Percentiles rank a stretch among this genome's conserved stretches.
Evolutionary conservation across 768 basidiomycete genomes (phyloP).

Genomic region (Cubamyces lactineus): DNA sequence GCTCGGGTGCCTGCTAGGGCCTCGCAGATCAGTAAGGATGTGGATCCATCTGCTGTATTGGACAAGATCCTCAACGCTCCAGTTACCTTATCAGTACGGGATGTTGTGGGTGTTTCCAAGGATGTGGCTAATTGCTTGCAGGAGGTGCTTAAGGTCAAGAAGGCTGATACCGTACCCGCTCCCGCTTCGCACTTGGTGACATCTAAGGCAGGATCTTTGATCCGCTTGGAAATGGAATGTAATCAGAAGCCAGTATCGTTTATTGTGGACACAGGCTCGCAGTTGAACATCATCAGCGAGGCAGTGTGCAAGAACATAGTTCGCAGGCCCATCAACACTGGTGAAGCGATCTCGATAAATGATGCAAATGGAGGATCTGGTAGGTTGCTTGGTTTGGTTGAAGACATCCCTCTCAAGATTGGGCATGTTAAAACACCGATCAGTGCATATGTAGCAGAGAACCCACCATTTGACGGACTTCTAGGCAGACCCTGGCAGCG

Average conservation of each 20-base stretch:
- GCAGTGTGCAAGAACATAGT: constrained; percentile 1
- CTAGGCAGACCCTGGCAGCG: constrained; percentile 34
- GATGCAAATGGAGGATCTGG: constrained; percentile 19
- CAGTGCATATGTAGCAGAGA: constrained; percentile 13
- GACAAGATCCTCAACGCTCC: constrained; percentile 3
- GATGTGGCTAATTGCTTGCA: constrained; percentile 7
- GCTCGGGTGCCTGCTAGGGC: background rate
- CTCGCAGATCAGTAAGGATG: background rate
- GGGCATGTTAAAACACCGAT: constrained; percentile 10
- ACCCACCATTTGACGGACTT: constrained; percentile 26
- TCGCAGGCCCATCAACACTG: constrained; percentile 1
- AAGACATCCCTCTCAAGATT: constrained; percentile 14
- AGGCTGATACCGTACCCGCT: background rate
- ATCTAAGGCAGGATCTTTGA: background rate
- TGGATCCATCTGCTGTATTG: background rate
- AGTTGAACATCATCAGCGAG: constrained; percentile 12
- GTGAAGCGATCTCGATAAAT: constrained; percentile 4
- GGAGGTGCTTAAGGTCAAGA: constrained; percentile 14
- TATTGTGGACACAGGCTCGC: constrained; percentile 22
- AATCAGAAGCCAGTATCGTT: constrained; percentile 3
- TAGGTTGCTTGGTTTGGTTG: constrained; percentile 5
- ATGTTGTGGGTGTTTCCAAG: constrained; percentile 11
- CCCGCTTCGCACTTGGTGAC: constrained; percentile 1
- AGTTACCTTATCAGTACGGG: constrained; percentile 14
- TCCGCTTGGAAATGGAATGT: constrained; percentile 9